A percentile compares a stretch with the other conserved stretches of the same genome.
Conservation (phyloP, 306 rosid genomes). For the Prunus campanulata region DNA sequence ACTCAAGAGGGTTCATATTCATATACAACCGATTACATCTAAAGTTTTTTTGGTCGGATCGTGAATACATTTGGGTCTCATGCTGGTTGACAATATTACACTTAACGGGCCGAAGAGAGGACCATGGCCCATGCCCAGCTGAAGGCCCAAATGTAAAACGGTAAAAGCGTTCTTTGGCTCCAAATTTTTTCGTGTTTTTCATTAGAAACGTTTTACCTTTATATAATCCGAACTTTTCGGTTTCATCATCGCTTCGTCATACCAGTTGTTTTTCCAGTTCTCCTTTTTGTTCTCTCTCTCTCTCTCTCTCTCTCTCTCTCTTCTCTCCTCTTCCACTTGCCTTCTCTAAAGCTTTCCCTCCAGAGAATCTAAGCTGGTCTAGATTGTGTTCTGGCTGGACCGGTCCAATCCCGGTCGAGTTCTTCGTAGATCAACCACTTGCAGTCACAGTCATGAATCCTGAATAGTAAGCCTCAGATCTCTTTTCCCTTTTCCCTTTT, state of each 20-base stretch:
- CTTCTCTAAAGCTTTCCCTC: background rate
- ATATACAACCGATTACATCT: too few relatives aligned
- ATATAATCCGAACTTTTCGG: constrained; percentile 2
- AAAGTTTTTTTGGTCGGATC: too few relatives aligned
- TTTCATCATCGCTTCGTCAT: constrained; percentile 13
- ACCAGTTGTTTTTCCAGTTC: background rate
- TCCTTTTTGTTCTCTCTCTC: background rate
- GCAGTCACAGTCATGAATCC: constrained; percentile 43
- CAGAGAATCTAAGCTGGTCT: background rate
- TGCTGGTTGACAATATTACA: background rate
- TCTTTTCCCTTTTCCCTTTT: background rate
- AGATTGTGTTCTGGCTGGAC: constrained; percentile 7
- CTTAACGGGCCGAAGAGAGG: background rate
- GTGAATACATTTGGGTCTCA: too few relatives aligned
- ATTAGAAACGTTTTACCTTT: background rate
- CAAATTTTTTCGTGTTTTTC: background rate
- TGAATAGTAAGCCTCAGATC: constrained; percentile 44
- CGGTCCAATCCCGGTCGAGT: constrained; percentile 37
- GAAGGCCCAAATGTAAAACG: background rate
- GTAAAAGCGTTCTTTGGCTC: background rate
- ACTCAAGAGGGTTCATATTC: too few relatives aligned
- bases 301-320: background rate
- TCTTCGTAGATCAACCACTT: constrained; percentile 19
- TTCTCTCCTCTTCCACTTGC: background rate
- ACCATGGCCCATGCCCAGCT: background rate